These are phyloP conservation scores for Laguncularia racemosa DNA, from an alignment of 345 rosid genomes.

Conservation along the genomic window DNA sequence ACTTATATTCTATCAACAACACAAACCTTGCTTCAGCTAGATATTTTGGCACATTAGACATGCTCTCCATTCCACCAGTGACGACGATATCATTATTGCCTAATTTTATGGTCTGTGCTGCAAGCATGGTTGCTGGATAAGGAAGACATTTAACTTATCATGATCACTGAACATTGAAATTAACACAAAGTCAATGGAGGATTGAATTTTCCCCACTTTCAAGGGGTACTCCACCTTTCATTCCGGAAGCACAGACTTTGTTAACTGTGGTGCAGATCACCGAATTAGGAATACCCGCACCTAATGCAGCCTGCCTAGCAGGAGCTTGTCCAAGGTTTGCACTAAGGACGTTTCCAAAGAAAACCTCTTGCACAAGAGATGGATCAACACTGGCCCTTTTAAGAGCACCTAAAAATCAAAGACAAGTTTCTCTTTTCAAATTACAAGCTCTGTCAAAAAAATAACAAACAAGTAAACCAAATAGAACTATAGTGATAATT, in stretches of 20 bases:
- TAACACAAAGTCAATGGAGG: no score
- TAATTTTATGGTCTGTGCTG: conserved; percentile 72
- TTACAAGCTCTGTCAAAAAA: not conserved
- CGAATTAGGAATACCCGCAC: conserved; percentile 84
- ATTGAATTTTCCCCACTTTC: no score
- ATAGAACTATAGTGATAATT: not conserved
- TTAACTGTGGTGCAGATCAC: conserved; percentile 85
- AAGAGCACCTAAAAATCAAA: conserved; percentile 54
- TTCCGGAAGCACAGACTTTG: conserved; percentile 94
- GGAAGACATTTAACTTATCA: conserved; percentile 52
- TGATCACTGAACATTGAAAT: conserved; percentile 4
- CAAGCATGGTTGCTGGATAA: conserved; percentile 73
- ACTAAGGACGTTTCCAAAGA: conserved; percentile 88
- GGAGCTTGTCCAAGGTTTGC: conserved; percentile 99
- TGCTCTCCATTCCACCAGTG: conserved; percentile 98
- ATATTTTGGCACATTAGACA: conserved; percentile 94
- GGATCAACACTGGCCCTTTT: conserved; percentile 76
- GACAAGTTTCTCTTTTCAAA: not conserved
- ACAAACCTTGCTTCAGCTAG: conserved; percentile 73
- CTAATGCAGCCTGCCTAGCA: conserved; percentile 96
- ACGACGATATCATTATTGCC: conserved; percentile 83
- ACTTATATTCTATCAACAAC: not conserved
- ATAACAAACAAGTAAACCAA: not conserved
- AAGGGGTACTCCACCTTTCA: conserved; percentile 51
- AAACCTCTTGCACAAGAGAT: conserved; percentile 83